phyloP scores from a whole-genome alignment of 805 yeast genomes.

The Myxozyma melibiosi region DNA sequence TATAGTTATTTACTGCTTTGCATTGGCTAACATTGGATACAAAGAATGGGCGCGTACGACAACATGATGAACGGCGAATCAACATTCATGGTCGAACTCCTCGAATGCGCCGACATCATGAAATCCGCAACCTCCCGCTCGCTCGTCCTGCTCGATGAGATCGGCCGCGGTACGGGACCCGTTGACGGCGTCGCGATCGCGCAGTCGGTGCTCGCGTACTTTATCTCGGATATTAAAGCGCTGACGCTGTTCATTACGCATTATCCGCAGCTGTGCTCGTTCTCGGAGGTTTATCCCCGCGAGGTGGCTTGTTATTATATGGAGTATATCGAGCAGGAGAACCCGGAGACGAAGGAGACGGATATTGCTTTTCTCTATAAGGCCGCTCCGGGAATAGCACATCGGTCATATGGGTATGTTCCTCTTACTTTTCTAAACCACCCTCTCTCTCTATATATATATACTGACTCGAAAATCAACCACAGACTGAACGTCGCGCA shows the following conservation, averaged over 20 bases:
- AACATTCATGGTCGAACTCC: slow-evolving; percentile 78
- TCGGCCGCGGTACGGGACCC: slow-evolving; percentile 76
- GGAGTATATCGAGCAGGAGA: slow-evolving; percentile 52
- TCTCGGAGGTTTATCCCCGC: slow-evolving; percentile 47
- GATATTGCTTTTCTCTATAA: slow-evolving; percentile 57
- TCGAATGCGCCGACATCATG: slow-evolving; percentile 64
- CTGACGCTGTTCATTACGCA: slow-evolving; percentile 82
- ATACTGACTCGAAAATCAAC: neutral
- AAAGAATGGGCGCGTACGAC: slow-evolving; percentile 81
- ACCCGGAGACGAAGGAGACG: slow-evolving; percentile 42
- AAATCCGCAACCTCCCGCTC: slow-evolving; percentile 54
- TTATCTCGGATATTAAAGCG: slow-evolving; percentile 51
- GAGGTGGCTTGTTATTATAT: slow-evolving; percentile 66
- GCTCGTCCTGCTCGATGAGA: slow-evolving; percentile 69
- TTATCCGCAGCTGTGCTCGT: slow-evolving; percentile 64
- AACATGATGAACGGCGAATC: slow-evolving; percentile 73
- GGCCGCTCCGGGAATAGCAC: slow-evolving; percentile 53
- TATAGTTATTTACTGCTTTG: neutral
- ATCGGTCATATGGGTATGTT: slow-evolving; percentile 66
- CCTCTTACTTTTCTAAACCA: neutral
- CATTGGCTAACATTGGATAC: slow-evolving; percentile 40
- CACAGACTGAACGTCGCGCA: slow-evolving; percentile 69
- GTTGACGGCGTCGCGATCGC: slow-evolving; percentile 84
- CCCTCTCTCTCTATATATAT: too few relatives aligned
- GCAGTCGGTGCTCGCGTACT: slow-evolving; percentile 64